These are phyloP conservation scores for Leptographium procerum DNA, from an alignment of 2,329 filamentous ascomycete species.

Conservation along the genomic window DNA sequence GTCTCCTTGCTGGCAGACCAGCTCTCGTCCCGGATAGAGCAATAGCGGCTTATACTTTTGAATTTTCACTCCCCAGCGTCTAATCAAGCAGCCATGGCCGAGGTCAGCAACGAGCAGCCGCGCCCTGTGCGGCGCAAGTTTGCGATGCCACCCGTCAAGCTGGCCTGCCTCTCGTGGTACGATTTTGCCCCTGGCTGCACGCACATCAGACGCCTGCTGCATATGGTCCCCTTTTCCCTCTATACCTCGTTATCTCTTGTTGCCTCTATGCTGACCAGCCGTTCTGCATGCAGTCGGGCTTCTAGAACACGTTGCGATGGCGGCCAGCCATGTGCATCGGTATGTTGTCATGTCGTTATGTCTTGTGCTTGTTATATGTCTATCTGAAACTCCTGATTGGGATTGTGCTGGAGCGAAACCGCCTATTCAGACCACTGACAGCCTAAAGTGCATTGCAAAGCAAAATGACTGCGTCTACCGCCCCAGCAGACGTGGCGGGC, in stretches of 20 bases:
- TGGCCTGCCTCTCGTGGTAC: conserved; percentile 39
- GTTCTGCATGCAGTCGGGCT: conserved; percentile 10
- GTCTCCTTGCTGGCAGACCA: no score
- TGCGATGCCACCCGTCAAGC: conserved; percentile 36
- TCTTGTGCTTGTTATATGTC: no score
- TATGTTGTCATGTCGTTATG: conserved; percentile 1
- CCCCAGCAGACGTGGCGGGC: conserved; percentile 31
- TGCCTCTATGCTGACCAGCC: neutral
- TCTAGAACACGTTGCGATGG: conserved; percentile 16
- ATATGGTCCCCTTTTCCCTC: no score
- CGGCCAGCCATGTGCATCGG: conserved; percentile 12
- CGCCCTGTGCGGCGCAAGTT: conserved; percentile 22
- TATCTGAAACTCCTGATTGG: no score
- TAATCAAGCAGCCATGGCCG: conserved; percentile 5
- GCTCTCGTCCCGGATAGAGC: no score
- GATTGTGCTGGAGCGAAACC: no score
- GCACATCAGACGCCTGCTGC: no score
- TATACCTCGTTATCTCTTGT: no score
- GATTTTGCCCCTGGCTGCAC: no score
- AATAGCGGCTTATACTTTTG: no score
- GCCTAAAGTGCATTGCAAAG: conserved; percentile 25
- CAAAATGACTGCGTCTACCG: conserved; percentile 30
- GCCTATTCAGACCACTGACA: neutral
- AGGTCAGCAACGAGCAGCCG: conserved; percentile 4
- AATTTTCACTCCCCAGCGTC: no score